Percentiles rank a stretch among this genome's conserved stretches.
phyloP scores from a whole-genome alignment of 805 yeast species.

The Kuraishia floccosa region DNA sequence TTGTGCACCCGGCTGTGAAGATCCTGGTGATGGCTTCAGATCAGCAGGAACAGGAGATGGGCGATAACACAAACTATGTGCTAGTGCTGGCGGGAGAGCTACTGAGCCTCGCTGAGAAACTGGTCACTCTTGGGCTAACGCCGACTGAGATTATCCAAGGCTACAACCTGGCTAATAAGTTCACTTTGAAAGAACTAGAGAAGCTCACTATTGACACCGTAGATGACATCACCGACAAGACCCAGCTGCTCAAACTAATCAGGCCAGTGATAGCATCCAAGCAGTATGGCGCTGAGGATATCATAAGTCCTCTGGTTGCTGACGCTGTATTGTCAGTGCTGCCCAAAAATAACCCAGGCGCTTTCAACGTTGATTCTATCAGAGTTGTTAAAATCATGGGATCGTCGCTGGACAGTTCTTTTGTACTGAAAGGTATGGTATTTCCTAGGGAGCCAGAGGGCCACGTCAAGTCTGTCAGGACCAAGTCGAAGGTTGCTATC shows the following conservation, averaged over 20 bases:
- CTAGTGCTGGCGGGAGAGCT: constrained; percentile 89
- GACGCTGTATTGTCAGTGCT: constrained; percentile 75
- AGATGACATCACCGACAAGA: constrained; percentile 40
- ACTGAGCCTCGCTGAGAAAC: constrained; percentile 74
- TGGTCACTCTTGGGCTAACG: constrained; percentile 74
- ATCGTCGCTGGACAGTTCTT: constrained; percentile 57
- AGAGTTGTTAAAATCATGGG: constrained; percentile 98
- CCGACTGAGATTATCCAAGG: constrained; percentile 93
- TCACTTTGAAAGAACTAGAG: constrained; percentile 59
- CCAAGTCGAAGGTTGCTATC: constrained; percentile 77
- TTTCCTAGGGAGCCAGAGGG: constrained; percentile 98
- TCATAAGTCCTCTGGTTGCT: constrained; percentile 64
- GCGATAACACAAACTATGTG: constrained; percentile 91
- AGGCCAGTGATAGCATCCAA: constrained; percentile 88
- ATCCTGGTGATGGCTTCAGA: constrained; percentile 91
- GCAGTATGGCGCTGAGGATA: constrained; percentile 81
- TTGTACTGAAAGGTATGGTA: constrained; percentile 94
- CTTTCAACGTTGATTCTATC: constrained; percentile 85
- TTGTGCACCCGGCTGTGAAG: constrained; percentile 96
- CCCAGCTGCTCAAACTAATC: constrained; percentile 59
- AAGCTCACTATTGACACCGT: constrained; percentile 50
- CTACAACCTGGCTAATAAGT: constrained; percentile 75
- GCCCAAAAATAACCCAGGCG: constrained; percentile 52
- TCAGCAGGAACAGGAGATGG: constrained; percentile 96
- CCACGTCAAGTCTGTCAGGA: constrained; percentile 49